Conservation (phyloP, 257 asterid species). For the Solanum dulcamara region DNA sequence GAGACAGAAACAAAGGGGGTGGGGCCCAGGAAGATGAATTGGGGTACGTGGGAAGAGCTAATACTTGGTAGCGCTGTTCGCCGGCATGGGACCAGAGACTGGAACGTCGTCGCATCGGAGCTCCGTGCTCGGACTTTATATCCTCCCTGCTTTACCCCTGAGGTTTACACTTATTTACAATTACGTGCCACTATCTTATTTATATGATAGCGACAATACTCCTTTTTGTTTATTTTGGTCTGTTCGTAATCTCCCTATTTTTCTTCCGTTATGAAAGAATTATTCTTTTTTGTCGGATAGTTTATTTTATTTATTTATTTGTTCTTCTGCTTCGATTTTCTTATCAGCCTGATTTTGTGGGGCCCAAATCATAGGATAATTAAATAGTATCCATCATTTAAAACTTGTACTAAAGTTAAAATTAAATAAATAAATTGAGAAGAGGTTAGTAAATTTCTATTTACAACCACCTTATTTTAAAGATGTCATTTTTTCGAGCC, state of each 20-base stretch:
- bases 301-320: not conserved
- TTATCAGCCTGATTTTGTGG: not conserved
- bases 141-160: slow-evolving; percentile 47
- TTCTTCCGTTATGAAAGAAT: not conserved
- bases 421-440: too few relatives aligned
- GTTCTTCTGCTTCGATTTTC: not conserved
- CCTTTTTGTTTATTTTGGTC: not conserved
- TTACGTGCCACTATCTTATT: not conserved
- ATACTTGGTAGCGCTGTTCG: slow-evolving; percentile 69
- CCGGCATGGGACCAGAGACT: slow-evolving; percentile 45
- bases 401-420: too few relatives aligned
- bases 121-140: slow-evolving; percentile 46
- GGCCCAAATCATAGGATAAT: not conserved
- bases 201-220: not conserved
- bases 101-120: slow-evolving; percentile 83
- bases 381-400: not conserved
- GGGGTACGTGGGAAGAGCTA: slow-evolving; percentile 97
- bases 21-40: slow-evolving; percentile 16
- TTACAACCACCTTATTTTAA: not conserved
- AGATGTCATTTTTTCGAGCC: not conserved
- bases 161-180: slow-evolving; percentile 22
- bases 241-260: not conserved
- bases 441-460: too few relatives aligned
- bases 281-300: not conserved
- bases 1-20: slow-evolving; percentile 23